phyloP scores from a whole-genome alignment of 2,329 filamentous ascomycete genomes.

The Colletotrichum euphorbiae region DNA sequence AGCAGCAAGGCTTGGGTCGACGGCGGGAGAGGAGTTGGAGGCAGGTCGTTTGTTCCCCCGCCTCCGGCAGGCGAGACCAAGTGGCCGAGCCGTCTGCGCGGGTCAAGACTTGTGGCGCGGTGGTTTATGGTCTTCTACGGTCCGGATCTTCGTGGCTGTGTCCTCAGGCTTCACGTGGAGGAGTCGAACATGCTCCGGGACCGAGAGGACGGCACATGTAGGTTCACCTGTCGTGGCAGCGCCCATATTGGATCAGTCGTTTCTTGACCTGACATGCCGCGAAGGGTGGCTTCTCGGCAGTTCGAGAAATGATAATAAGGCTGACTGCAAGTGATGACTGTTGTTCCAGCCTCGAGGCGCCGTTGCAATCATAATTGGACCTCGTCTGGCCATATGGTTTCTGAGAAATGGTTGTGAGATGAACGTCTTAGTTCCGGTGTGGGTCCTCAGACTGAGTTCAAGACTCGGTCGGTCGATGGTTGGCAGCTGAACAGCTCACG shows the following conservation, averaged over 20 bases:
- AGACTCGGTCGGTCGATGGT: slow-evolving; percentile 7
- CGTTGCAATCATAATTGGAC: slow-evolving; percentile 4
- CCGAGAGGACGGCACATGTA: slow-evolving; percentile 16
- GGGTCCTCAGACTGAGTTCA: background rate
- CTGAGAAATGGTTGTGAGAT: background rate
- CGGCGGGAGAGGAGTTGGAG: background rate
- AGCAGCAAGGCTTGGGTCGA: background rate
- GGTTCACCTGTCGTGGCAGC: slow-evolving; percentile 3
- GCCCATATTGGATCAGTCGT: background rate
- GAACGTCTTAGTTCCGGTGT: background rate
- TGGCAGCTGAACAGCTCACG: background rate
- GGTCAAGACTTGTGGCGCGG: slow-evolving; percentile 31
- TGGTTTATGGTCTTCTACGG: slow-evolving; percentile 25
- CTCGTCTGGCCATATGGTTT: background rate
- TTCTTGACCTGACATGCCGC: background rate
- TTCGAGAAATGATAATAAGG: slow-evolving; percentile 25
- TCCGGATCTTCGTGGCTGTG: background rate
- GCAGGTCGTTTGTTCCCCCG: background rate
- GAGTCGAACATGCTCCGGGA: slow-evolving; percentile 17
- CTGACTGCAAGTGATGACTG: background rate
- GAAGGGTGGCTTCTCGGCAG: slow-evolving; percentile 33
- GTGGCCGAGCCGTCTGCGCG: background rate
- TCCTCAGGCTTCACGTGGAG: slow-evolving; percentile 21
- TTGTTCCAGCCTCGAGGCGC: slow-evolving; percentile 10
- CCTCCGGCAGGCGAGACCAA: background rate